phyloP scores from a whole-genome alignment of 805 yeast genomes.

The Ogataea zsoltii region DNA sequence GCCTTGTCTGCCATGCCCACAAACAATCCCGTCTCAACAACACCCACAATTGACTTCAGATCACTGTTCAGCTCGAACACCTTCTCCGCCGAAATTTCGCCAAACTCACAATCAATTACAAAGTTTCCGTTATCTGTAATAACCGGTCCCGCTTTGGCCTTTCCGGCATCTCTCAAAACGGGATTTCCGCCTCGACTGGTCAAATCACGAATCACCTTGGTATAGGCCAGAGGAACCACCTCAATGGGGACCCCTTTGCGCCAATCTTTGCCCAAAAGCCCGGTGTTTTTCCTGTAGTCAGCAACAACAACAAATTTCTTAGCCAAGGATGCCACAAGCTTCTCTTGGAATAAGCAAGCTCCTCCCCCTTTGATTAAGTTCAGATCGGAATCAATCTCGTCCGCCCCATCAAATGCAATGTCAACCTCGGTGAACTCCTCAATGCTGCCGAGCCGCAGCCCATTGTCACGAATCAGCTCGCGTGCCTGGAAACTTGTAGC shows the following conservation, averaged over 20 bases:
- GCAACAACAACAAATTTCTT: slow-evolving; percentile 85
- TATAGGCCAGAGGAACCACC: slow-evolving; percentile 84
- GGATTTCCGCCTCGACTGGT: slow-evolving; percentile 63
- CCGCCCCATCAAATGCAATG: slow-evolving; percentile 97
- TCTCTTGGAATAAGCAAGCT: slow-evolving; percentile 95
- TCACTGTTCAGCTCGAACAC: slow-evolving; percentile 53
- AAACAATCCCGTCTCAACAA: slow-evolving; percentile 94
- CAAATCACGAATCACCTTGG: slow-evolving; percentile 68
- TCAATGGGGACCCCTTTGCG: slow-evolving; percentile 91
- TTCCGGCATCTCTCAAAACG: slow-evolving; percentile 76
- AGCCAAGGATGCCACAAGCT: slow-evolving; percentile 85
- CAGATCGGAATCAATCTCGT: slow-evolving; percentile 80
- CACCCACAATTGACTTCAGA: slow-evolving; percentile 81
- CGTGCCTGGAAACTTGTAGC: slow-evolving; percentile 97
- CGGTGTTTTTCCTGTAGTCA: slow-evolving; percentile 81
- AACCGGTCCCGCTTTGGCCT: slow-evolving; percentile 95
- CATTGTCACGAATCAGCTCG: slow-evolving; percentile 77
- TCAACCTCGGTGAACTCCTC: slow-evolving; percentile 84
- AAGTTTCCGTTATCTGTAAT: slow-evolving; percentile 95
- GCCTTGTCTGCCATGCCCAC: slow-evolving; percentile 72
- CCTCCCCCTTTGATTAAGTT: slow-evolving; percentile 98
- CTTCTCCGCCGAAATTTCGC: slow-evolving; percentile 54
- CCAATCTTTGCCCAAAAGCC: slow-evolving; percentile 77
- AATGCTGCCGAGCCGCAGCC: slow-evolving; percentile 72
- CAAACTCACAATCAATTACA: slow-evolving; percentile 90